Evolutionary conservation across 768 basidiomycete species (phyloP).

Genomic region (Mycena maculata): DNA sequence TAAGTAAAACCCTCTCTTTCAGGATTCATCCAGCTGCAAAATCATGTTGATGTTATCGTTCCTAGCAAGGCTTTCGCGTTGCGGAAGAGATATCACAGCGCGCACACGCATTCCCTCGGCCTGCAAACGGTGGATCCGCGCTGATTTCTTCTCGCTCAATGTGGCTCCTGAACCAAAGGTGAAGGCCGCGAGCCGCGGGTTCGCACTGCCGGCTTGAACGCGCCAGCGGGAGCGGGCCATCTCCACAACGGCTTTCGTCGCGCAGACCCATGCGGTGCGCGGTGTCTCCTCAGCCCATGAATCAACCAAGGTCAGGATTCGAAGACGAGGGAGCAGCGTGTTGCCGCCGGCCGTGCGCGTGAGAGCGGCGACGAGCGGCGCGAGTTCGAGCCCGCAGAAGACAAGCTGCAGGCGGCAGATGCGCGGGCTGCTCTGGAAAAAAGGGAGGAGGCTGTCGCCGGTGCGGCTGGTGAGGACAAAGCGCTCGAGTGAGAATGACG

Average conservation of each 20-base stretch:
- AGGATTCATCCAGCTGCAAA: slow-evolving; percentile 2
- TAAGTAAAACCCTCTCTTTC: too few species aligned
- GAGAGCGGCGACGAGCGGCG: neutral
- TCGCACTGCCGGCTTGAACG: neutral
- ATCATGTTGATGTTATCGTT: neutral
- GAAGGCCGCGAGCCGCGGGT: neutral
- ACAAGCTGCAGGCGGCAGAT: slow-evolving; percentile 20
- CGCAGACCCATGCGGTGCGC: slow-evolving; percentile 9
- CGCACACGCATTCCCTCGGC: slow-evolving; percentile 20
- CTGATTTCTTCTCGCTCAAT: slow-evolving; percentile 17
- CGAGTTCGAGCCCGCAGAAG: slow-evolving; percentile 15
- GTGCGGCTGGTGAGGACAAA: slow-evolving; percentile 11
- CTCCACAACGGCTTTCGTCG: slow-evolving; percentile 18
- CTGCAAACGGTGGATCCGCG: slow-evolving; percentile 1
- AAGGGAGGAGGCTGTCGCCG: slow-evolving; percentile 14
- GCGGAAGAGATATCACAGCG: neutral
- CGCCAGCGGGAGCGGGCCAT: slow-evolving; percentile 28
- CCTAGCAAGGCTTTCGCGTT: neutral
- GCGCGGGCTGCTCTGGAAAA: slow-evolving; percentile 22
- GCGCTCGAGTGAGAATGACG: slow-evolving; percentile 19
- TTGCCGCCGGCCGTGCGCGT: neutral
- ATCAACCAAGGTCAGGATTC: slow-evolving; percentile 9
- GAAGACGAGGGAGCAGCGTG: slow-evolving; percentile 9
- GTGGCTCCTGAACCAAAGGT: slow-evolving; percentile 12
- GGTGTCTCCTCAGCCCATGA: slow-evolving; percentile 24